A percentile compares a stretch with the other conserved stretches of the same genome.
Conservation (phyloP, 345 rosid genomes). For the Sisymbrium irio region DNA sequence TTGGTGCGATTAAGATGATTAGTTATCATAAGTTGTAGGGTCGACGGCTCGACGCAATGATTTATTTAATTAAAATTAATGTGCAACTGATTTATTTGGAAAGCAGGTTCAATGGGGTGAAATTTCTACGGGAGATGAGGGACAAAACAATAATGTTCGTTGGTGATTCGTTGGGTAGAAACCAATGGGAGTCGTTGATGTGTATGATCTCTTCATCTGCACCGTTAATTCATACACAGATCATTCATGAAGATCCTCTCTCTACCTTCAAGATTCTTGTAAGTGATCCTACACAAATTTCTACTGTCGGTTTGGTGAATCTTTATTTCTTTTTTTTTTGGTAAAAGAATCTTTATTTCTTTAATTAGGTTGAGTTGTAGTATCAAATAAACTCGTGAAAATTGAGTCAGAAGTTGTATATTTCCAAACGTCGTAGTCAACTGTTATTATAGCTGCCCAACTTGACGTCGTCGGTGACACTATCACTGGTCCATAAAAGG, state of each 20-base stretch:
- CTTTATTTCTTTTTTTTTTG: neutral
- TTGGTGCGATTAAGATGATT: slow-evolving; percentile 2
- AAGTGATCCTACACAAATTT: slow-evolving; percentile 12
- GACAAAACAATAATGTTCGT: slow-evolving; percentile 84
- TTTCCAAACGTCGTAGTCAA: slow-evolving; percentile 17
- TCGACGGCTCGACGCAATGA: slow-evolving; percentile 11
- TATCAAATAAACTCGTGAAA: neutral
- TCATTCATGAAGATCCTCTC: slow-evolving; percentile 65
- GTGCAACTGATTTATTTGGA: neutral
- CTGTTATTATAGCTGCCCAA: slow-evolving; percentile 15
- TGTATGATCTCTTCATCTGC: slow-evolving; percentile 67
- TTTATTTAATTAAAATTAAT: neutral
- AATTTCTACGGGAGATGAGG: slow-evolving; percentile 63
- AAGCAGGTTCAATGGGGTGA: slow-evolving; percentile 66
- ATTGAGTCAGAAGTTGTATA: neutral
- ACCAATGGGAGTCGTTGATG: slow-evolving; percentile 91
- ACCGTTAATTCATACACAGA: slow-evolving; percentile 51
- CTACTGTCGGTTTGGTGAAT: neutral
- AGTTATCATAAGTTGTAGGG: neutral
- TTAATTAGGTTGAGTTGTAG: neutral
- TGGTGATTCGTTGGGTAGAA: slow-evolving; percentile 86
- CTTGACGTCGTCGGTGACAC: slow-evolving; percentile 33
- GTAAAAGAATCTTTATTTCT: no score
- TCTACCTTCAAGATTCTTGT: slow-evolving; percentile 80
- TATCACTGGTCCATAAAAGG: slow-evolving; percentile 14